Conservation (phyloP, 2,329 filamentous ascomycete genomes). For the Phyllosticta citribraziliensis region DNA sequence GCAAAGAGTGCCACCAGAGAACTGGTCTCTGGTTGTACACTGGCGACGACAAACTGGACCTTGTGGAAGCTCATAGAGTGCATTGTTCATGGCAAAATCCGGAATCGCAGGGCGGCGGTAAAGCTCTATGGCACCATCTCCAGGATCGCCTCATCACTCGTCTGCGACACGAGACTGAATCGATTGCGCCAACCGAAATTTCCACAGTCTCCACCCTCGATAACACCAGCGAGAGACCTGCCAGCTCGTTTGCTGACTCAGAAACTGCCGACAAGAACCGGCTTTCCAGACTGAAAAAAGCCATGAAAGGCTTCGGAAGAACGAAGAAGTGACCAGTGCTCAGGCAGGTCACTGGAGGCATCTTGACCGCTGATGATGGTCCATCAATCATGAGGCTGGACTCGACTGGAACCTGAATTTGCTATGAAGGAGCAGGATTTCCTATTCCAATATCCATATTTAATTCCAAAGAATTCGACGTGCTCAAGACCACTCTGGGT, state of each 20-base stretch:
- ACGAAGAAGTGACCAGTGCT: not conserved
- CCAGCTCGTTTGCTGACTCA: conserved; percentile 7
- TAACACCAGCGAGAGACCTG: not conserved
- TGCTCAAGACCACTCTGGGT: too few relatives aligned
- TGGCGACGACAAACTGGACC: conserved; percentile 23
- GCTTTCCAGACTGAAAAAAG: conserved; percentile 7
- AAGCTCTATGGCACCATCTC: conserved; percentile 30
- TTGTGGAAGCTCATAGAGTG: conserved; percentile 29
- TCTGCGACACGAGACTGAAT: not conserved
- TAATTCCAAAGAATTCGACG: too few relatives aligned
- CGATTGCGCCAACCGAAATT: conserved; percentile 2
- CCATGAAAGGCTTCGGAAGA: conserved; percentile 9
- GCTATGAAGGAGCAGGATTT: too few relatives aligned
- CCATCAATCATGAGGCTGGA: too few relatives aligned
- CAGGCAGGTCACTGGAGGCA: too few relatives aligned
- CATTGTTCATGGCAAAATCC: conserved; percentile 33
- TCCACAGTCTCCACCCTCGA: not conserved
- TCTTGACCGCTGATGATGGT: too few relatives aligned
- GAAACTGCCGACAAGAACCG: conserved; percentile 6
- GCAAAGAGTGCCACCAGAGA: conserved; percentile 76
- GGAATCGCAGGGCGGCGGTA: conserved; percentile 18
- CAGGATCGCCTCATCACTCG: conserved; percentile 3
- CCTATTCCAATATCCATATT: too few relatives aligned
- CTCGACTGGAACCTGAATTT: too few relatives aligned
- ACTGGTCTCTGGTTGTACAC: conserved; percentile 87